phyloP scores from a whole-genome alignment of 352 stramenopile genomes.

The Globisporangium parvum region DNA sequence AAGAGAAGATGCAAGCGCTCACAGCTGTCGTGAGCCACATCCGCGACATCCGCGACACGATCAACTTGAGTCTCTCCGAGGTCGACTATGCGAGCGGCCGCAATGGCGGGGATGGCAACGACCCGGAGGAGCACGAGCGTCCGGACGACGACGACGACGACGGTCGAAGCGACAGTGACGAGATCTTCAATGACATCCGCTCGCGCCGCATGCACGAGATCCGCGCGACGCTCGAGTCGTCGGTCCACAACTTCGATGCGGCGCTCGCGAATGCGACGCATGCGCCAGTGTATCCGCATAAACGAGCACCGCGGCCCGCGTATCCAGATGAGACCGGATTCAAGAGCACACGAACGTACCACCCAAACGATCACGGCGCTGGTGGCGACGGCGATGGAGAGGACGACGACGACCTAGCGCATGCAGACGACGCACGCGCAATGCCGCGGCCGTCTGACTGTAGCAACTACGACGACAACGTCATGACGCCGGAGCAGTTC shows the following conservation, averaged over 20 bases:
- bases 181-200: constrained; percentile 49
- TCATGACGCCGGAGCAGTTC: constrained; percentile 46
- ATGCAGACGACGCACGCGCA: background rate
- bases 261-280: constrained; percentile 37
- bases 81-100: constrained; percentile 34
- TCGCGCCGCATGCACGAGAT: constrained; percentile 45
- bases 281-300: constrained; percentile 10
- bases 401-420: too few species aligned
- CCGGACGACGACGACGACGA: constrained; percentile 16
- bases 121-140: background rate
- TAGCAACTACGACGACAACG: constrained; percentile 14
- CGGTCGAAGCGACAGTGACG: constrained; percentile 17
- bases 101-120: constrained; percentile 36
- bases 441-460: constrained; percentile 2
- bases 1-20: constrained; percentile 38
- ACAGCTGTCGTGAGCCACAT: constrained; percentile 54
- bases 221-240: constrained; percentile 40
- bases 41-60: constrained; percentile 58
- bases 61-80: constrained; percentile 60
- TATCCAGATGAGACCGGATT: background rate
- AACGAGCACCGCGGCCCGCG: background rate
- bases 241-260: constrained; percentile 36
- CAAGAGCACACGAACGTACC: constrained; percentile 3
- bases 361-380: background rate
- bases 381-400: background rate